These are phyloP conservation scores for Gentiana dahurica DNA, from an alignment of 257 asterid species.

Conservation along the genomic window DNA sequence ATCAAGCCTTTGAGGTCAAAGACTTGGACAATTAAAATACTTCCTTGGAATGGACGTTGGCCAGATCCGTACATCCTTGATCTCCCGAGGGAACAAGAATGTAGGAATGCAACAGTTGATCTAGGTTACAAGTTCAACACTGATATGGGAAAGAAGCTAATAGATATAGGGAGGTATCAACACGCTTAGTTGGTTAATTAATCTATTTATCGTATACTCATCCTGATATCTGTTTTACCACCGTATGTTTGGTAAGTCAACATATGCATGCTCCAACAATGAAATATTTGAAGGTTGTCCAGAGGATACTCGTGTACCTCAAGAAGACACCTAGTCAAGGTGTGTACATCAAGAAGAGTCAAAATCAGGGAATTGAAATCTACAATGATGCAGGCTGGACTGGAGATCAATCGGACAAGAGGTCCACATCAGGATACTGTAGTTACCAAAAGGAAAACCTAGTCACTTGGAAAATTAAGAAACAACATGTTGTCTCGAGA, in stretches of 20 bases:
- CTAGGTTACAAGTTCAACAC: neutral
- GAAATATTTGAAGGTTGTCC: neutral
- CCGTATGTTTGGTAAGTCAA: neutral
- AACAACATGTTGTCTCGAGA: neutral
- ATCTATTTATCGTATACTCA: neutral
- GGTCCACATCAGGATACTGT: constrained; percentile 6
- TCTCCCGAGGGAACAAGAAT: neutral
- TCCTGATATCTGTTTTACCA: neutral
- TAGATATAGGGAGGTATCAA: neutral
- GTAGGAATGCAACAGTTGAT: neutral
- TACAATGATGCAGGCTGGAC: neutral
- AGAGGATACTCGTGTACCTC: neutral
- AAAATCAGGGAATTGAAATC: too few species aligned
- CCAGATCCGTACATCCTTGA: neutral
- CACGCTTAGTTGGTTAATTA: neutral
- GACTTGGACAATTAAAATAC: neutral
- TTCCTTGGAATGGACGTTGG: constrained; percentile 8
- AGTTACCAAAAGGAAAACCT: neutral
- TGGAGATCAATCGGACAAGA: neutral
- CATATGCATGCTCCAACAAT: neutral
- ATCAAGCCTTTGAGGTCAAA: neutral
- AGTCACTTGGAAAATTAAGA: constrained; percentile 6
- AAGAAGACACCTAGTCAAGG: neutral
- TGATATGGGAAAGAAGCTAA: neutral
- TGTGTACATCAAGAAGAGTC: too few species aligned